These are phyloP conservation scores for Phialophora tarda DNA, from an alignment of 2,329 filamentous ascomycete species.

Conservation along the genomic window DNA sequence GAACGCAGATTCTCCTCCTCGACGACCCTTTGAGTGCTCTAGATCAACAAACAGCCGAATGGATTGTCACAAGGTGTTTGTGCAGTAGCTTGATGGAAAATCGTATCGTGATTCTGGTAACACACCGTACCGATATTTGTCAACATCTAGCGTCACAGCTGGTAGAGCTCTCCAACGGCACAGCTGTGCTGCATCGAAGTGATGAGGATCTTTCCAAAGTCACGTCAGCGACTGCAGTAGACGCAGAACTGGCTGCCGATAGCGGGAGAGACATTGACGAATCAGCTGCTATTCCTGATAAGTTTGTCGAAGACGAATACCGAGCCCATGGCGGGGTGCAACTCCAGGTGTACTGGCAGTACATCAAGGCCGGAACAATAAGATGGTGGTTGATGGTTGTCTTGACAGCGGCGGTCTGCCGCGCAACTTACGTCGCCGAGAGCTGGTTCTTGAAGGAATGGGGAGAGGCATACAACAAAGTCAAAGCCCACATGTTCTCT, in stretches of 20 bases:
- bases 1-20: constrained; percentile 59
- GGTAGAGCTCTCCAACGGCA: constrained; percentile 70
- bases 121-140: constrained; percentile 73
- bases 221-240: constrained; percentile 47
- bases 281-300: constrained; percentile 66
- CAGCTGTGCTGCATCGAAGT: constrained; percentile 54
- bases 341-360: constrained; percentile 78
- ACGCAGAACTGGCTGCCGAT: constrained; percentile 44
- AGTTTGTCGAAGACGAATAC: constrained; percentile 80
- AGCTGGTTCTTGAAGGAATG: constrained; percentile 86
- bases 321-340: constrained; percentile 77
- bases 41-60: constrained; percentile 69
- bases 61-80: constrained; percentile 64
- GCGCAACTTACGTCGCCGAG: constrained; percentile 68
- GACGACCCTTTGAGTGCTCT: constrained; percentile 66
- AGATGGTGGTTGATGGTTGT: constrained; percentile 74
- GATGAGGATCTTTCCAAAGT: constrained; percentile 49
- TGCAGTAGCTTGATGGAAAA: constrained; percentile 60
- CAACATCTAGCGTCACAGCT: constrained; percentile 74
- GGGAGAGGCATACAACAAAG: constrained; percentile 73
- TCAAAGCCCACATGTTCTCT: constrained; percentile 40
- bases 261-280: constrained; percentile 40
- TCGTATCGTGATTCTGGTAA: constrained; percentile 65
- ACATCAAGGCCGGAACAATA: constrained; percentile 79
- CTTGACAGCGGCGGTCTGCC: constrained; percentile 63